Base-by-base conservation (phyloP, 2,329 filamentous ascomycete genomes). In the Cladobotryum mycophilum region DNA sequence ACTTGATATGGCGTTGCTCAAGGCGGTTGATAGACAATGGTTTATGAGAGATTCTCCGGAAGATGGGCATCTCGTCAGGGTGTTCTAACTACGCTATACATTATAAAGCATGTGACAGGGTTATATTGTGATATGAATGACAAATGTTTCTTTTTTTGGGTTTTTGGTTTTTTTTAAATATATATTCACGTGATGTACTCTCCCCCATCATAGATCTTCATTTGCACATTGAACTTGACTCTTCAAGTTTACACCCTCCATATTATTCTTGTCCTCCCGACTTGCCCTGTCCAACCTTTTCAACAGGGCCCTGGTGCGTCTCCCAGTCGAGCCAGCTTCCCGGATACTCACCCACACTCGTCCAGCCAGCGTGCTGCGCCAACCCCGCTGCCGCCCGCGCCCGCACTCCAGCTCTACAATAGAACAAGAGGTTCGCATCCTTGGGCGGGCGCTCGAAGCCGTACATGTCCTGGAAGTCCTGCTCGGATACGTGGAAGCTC, bases 391-490 rank as follows among this genome's bases (percentile, higher is more conserved):
- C 91, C 1, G 87, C 81, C 42, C 77, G 75, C 59, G 88, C 89
- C 64, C 93, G 77, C 56, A 97, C 88, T 2, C 93, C 93, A 0
- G 91, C 85, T 72, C 89, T 95, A 72, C 93, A 99, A 69, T 96
- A 97, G 62, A 97, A 93, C 4, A 97, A 77, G 13, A 96, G 67
- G 56, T 80, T 74, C 33, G 68, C 66, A 41, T 80, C 75, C 53
- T 72, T 73, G 2, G 61, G 60, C 0, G 76, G 91, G 54, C 88
- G 86, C 53, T 76, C 71, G 63, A 87, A 95, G 4, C 89, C 91
- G 68, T 89, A 91, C 14, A 85, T 73, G 53, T 89, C 88, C 64
- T 87, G 80, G 64, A 97, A 97, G 56, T 96, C 90, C 12, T 88
- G 86, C 0, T 78, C 75, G 0, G 76, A 66, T 7, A 96, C 77